These are phyloP conservation scores for Coniosporium apollinis DNA, from an alignment of 495 filamentous ascomycete genomes.

Conservation along the genomic window DNA sequence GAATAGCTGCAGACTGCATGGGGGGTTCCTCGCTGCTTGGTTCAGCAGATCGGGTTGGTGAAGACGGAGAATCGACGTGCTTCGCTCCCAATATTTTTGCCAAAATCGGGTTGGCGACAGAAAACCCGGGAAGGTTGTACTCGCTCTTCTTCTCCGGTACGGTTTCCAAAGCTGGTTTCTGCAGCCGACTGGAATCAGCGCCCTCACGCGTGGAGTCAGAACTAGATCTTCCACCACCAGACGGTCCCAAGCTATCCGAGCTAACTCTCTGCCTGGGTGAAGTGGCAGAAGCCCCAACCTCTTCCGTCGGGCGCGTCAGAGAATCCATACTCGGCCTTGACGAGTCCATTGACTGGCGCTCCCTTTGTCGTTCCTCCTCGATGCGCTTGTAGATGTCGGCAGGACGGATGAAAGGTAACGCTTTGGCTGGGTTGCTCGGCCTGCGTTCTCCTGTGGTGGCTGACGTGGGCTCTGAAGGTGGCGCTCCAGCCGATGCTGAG, in stretches of 20 bases:
- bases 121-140: slow-evolving; percentile 21
- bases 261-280: slow-evolving; percentile 6
- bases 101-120: background rate
- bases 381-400: slow-evolving; percentile 65
- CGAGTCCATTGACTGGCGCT: slow-evolving; percentile 37
- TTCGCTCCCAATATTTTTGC: background rate
- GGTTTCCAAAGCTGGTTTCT: slow-evolving; percentile 28
- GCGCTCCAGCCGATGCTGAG: background rate
- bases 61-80: too few relatives aligned
- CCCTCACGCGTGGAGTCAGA: slow-evolving; percentile 14
- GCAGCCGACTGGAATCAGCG: slow-evolving; percentile 14
- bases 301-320: slow-evolving; percentile 5
- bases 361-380: slow-evolving; percentile 45
- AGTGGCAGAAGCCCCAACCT: slow-evolving; percentile 7
- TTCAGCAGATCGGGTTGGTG: too few relatives aligned
- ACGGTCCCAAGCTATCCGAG: slow-evolving; percentile 8
- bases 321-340: slow-evolving; percentile 22
- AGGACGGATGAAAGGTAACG: slow-evolving; percentile 51
- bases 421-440: slow-evolving; percentile 24
- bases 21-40: too few relatives aligned
- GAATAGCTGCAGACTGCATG: too few relatives aligned
- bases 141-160: slow-evolving; percentile 43
- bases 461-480: background rate
- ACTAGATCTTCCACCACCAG: slow-evolving; percentile 11
- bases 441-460: slow-evolving; percentile 4